Base-by-base conservation (phyloP, 352 stramenopile genomes). In the Chrysophaeum taylorii region DNA sequence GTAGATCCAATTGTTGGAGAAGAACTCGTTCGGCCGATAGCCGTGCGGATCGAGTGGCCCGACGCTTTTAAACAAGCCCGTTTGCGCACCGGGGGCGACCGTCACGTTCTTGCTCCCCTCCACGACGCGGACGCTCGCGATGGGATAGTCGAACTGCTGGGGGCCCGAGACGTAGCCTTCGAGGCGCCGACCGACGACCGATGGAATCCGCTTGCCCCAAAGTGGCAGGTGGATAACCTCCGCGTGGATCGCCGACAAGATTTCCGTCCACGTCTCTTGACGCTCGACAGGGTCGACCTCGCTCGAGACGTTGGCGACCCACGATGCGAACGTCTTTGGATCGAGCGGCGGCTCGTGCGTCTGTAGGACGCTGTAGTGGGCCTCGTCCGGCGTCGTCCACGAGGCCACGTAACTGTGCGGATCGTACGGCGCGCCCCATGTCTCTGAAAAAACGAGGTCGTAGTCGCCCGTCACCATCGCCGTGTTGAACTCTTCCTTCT, bases 371-470 rank as follows among this genome's bases (percentile, higher is more conserved):
- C 54, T 62, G 73, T 80, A 82, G 50, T 80, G 68, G 5, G 77
- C 69, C 48, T 81, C 72, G 63, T 64, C 63, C 35, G 74, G 74
- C 18, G 70, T 57, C 7, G 27, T 61, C 78, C 78, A 83, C 4
- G 72, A 79, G 18, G 66, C 64, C 18, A 70, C 72, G 53, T 78
- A 84, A n/a, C 64, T 69, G 63, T 70, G 66, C 27, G 79, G 79
- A 69, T 84, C 79, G 67, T 84, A 84, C 16, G 79, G 79, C 15
- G 71, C 27, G 36, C 79, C 79, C 72, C 69, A 82, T 21, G 73
- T 76, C 25, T 74, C 39, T 18, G 73, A 77, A 57, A 81, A 81
- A 21, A 73, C 35, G 27, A 81, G 43, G 69, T 80, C 73, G 53
- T 72, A 81, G 38, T 74, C 52, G n/a, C 76, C 76, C 48, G 54